phyloP scores from a whole-genome alignment of 768 basidiomycete species.

The Mycena belliarum region DNA sequence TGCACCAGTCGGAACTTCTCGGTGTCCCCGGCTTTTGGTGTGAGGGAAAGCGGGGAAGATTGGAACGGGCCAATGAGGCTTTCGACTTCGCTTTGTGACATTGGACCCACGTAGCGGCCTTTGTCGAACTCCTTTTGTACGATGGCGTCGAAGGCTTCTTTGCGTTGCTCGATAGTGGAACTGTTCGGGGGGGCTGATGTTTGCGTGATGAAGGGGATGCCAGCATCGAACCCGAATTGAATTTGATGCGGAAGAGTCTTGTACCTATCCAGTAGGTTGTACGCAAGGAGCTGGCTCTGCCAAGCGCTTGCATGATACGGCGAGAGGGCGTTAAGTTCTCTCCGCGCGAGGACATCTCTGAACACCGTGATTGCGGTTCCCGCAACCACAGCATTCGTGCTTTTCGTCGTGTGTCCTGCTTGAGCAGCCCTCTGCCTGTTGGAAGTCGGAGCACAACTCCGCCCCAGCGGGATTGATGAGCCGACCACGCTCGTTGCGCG shows the following conservation, averaged over 20 bases:
- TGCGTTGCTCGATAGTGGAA: conserved; percentile 1
- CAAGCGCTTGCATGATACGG: conserved; percentile 22
- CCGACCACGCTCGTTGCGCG: not conserved
- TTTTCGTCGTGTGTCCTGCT: not conserved
- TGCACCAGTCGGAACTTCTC: conserved; percentile 25
- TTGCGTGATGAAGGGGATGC: conserved; percentile 15
- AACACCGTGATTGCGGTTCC: conserved; percentile 26
- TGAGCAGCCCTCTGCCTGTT: not conserved
- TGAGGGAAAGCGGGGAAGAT: conserved; percentile 29
- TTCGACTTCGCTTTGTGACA: conserved; percentile 18
- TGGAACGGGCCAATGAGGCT: conserved; percentile 30
- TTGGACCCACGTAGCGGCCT: conserved; percentile 24
- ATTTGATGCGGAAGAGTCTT: conserved; percentile 23
- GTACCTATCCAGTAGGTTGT: conserved; percentile 9
- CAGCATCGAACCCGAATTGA: conserved; percentile 23
- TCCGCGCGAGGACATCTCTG: conserved; percentile 26
- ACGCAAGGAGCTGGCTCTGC: conserved; percentile 1
- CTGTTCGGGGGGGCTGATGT: conserved; percentile 25
- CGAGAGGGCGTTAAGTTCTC: conserved; percentile 18
- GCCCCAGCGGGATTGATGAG: no score
- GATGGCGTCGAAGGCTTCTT: conserved; percentile 4
- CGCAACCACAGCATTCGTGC: conserved; percentile 32
- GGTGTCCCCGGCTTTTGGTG: conserved; percentile 23
- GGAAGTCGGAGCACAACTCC: no score
- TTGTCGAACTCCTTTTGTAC: conserved; percentile 12